Evolutionary conservation across 257 asterid genomes (phyloP), one percentile per base, ranked within the genome.

Genomic region (Oldenlandia corymbosa): DNA sequence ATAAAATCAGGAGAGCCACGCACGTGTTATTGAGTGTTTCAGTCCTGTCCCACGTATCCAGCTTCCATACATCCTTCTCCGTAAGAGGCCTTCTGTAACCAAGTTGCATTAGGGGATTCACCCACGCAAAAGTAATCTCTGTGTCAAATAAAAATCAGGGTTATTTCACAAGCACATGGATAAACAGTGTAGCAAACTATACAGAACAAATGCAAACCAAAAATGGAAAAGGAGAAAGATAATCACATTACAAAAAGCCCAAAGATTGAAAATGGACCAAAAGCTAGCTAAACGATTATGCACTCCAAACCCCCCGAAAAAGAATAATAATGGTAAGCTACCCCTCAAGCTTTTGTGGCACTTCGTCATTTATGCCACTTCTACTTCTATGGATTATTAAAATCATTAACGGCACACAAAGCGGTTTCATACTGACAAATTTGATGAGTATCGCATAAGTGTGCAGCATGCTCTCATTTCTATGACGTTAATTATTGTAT

Each of bases 41-140:
- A 43, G 99, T 90, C 75, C 58, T 78, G 68, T 93, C 99, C 99
- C 97, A 93, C 39, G 80, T 76, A 77, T 93, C 99, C 66, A 93
- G 91, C 73, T 84, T 80, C 99, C 97, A 93, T n/a, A 93, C 87
- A 84, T 93, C 99, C 79, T 81, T 90, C 70, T 90, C 97, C 10
- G 94, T 90, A 61, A 93, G 89, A 67, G 99, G 99, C 78, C 90
- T 80, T 81, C 46, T 93, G 68, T 80, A 84, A 60, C 99, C 99
- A 41, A 85, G 88, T 81, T 80, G 63, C 99, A 93, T 85, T 73
- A 93, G 77, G 47, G 84, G 88, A 79, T 76, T 79, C 90, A 91
- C 84, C 98, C 98, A 91, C 30, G 82, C 73, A 63, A 83, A 91
- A 12, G 56, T 75, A 76, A 89, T 80, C 68, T 67, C 98, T 92